A percentile compares a stretch with the other conserved stretches of the same genome.
Evolutionary conservation across 495 filamentous ascomycete genomes (phyloP).

Genomic region (Xylaria intraflava): DNA sequence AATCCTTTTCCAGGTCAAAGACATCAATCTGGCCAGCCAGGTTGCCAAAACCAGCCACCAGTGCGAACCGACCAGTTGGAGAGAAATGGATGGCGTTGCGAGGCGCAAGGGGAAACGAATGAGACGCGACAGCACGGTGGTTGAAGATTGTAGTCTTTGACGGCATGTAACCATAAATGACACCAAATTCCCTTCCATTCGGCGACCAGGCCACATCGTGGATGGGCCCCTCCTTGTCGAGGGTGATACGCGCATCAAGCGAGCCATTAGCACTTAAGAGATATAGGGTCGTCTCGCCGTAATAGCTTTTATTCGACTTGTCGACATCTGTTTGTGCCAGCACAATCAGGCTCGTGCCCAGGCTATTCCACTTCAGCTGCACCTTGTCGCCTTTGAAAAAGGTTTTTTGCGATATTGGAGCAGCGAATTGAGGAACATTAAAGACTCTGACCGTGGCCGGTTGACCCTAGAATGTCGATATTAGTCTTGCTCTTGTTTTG

Average conservation of each 20-base stretch:
- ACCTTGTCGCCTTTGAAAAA: slow-evolving; percentile 99
- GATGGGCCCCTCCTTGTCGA: slow-evolving; percentile 97
- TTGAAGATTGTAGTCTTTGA: slow-evolving; percentile 98
- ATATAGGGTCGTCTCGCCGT: slow-evolving; percentile 96
- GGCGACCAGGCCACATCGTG: slow-evolving; percentile 98
- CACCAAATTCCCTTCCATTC: slow-evolving; percentile 92
- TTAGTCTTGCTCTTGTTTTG: slow-evolving; percentile 1
- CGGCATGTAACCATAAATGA: slow-evolving; percentile 96
- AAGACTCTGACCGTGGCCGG: slow-evolving; percentile 91
- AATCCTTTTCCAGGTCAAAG: slow-evolving; percentile 90
- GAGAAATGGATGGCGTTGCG: slow-evolving; percentile 96
- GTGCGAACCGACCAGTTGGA: slow-evolving; percentile 82
- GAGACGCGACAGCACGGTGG: slow-evolving; percentile 66
- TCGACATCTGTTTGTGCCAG: slow-evolving; percentile 97
- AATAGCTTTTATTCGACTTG: slow-evolving; percentile 96
- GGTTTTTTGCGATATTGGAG: slow-evolving; percentile 86
- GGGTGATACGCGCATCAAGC: slow-evolving; percentile 83
- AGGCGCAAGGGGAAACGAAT: slow-evolving; percentile 76
- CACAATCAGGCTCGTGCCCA: slow-evolving; percentile 86
- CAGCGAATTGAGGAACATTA: slow-evolving; percentile 76
- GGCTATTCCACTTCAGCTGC: slow-evolving; percentile 91
- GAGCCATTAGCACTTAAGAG: slow-evolving; percentile 84
- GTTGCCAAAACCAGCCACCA: slow-evolving; percentile 96
- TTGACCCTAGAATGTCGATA: slow-evolving; percentile 55
- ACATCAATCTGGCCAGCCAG: slow-evolving; percentile 95